A percentile compares a stretch with the other conserved stretches of the same genome.
Conservation (phyloP, 176 grass and related monocot species). For the Cenchrus purpureus region DNA sequence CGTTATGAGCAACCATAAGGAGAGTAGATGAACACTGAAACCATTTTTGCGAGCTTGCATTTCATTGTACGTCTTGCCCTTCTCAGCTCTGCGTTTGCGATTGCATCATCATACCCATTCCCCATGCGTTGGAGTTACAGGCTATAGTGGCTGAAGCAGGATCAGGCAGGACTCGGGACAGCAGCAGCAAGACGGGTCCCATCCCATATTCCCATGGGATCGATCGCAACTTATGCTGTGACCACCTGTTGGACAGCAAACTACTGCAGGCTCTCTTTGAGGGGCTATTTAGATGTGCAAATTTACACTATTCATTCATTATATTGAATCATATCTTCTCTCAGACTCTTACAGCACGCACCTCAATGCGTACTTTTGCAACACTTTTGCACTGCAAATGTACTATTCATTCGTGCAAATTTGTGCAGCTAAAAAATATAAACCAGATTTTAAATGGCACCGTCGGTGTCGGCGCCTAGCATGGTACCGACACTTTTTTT, state of each 20-base stretch:
- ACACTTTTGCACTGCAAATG: no score
- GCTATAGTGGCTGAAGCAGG: background rate
- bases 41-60: background rate
- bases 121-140: background rate
- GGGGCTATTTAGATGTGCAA: no score
- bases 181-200: background rate
- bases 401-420: no score
- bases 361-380: no score
- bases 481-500: background rate
- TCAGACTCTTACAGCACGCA: no score
- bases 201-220: background rate
- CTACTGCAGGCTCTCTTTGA: background rate
- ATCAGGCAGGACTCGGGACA: background rate
- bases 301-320: no score
- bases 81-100: background rate
- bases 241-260: background rate
- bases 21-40: background rate
- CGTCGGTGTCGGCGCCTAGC: background rate
- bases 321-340: no score
- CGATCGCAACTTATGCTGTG: background rate
- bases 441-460: background rate
- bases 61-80: background rate
- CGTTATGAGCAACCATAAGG: no score
- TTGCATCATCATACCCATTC: background rate
- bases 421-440: background rate